Conservation (phyloP, 148 eudicot species). For the Silene latifolia region DNA sequence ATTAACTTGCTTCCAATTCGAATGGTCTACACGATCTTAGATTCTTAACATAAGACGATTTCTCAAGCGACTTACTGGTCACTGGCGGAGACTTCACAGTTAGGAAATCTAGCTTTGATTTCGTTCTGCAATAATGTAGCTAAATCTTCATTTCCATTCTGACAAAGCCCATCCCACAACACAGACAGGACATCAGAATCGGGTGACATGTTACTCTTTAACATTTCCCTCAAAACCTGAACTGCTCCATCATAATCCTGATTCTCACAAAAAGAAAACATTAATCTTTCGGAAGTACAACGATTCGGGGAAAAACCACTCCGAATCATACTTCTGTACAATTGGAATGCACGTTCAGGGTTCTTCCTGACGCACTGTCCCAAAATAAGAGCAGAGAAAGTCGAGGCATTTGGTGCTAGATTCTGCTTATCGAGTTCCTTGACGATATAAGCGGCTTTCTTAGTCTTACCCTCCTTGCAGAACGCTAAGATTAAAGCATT, state of each 20-base stretch:
- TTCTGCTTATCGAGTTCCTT: slow-evolving; percentile 58
- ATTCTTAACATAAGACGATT: background rate
- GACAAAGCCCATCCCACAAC: slow-evolving; percentile 47
- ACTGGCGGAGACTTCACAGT: background rate
- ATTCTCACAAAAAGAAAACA: slow-evolving; percentile 53
- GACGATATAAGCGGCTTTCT: slow-evolving; percentile 67
- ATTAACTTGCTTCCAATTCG: background rate
- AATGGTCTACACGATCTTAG: background rate
- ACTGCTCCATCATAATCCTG: slow-evolving; percentile 75
- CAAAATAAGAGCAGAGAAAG: slow-evolving; percentile 69
- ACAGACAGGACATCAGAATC: slow-evolving; percentile 34
- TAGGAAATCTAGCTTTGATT: slow-evolving; percentile 34
- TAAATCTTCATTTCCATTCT: slow-evolving; percentile 46
- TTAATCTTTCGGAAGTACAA: slow-evolving; percentile 40
- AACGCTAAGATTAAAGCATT: slow-evolving; percentile 67
- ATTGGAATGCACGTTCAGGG: slow-evolving; percentile 64
- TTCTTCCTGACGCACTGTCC: slow-evolving; percentile 79
- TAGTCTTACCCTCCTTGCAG: slow-evolving; percentile 77
- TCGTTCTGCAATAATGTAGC: slow-evolving; percentile 40
- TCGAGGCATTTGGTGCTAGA: slow-evolving; percentile 62
- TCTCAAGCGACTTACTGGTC: background rate
- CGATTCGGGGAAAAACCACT: slow-evolving; percentile 57
- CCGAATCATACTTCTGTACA: slow-evolving; percentile 64
- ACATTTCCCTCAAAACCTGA: slow-evolving; percentile 58
- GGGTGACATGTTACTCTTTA: slow-evolving; percentile 48